Evolutionary conservation across 2,329 filamentous ascomycete genomes (phyloP), one percentile per base, ranked within the genome.

Genomic region (Dactylellina cionopaga): DNA sequence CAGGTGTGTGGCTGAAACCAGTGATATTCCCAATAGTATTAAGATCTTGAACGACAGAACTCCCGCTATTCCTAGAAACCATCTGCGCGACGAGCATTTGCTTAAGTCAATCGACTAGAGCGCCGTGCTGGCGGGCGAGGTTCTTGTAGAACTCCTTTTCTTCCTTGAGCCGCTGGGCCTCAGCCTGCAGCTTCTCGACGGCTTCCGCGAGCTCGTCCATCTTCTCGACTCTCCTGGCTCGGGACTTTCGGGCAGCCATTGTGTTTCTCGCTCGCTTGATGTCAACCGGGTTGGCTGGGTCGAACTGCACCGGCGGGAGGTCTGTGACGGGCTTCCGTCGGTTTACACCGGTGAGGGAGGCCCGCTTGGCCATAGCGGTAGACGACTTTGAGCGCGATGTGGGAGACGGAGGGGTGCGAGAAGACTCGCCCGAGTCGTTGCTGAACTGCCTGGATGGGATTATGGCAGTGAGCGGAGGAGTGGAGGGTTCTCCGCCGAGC

Each of bases 181-280:
- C 87, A 39, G 85, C 84, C 80, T 89, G 85, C 25, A 94, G 82
- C 79, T 90, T 88, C 15, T 83, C 84, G 77, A 96, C 92, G 77
- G 87, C 84, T 37, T 85, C 85, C 83, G 96, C 90, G 46, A 96
- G 84, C 66, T 88, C 87, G 63, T 91, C 88, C 73, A 94, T 84
- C 76, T 89, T 87, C 79, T 90, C 85, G 65, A 91, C 88, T 83
- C 96, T 96, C 76, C 92, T 89, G 78, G 92, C 89, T 56, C 94
- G 89, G 70, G 92, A 96, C 83, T 96, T 96, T 76, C 94, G 92
- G 77, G 94, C 94, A 15, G 94, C 94, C 80, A 96, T 86, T 6
- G 92, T 96, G 81, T 97, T 98, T 76, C 92, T 90, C 54, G 92
- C 93, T 80, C 94, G 91, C 88, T 97, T 97, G 85, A 93, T 87